Evolutionary conservation across 75 land plant genomes (phyloP), one percentile per base, ranked within the genome.

Genomic region (Picea sitchensis): DNA sequence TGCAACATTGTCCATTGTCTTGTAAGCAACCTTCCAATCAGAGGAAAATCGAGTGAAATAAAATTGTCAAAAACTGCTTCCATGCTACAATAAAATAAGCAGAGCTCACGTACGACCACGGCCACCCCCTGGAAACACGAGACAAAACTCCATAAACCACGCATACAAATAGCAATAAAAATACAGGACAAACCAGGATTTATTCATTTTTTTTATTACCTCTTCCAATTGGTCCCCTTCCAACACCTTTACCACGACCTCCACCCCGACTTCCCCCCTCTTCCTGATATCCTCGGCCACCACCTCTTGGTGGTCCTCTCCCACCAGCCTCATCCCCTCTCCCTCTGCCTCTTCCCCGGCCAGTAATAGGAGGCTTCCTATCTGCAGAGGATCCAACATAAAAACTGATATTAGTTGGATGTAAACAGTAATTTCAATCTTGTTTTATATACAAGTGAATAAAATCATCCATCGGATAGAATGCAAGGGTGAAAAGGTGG

Each of bases 191-290:
- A 51, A 9, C 54, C 54, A 51, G 54, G 11, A 51, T 51, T 51
- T 12, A 51, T 51, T 51, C 54, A 51, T 51, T 51, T 26, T 26
- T 26, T 59, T 51, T 57, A 15, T 56, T 57, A 75, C 76, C 76
- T 75, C 59, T 75, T 54, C 76, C 59, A 75, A 23, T 75, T 75
- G 56, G 58, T 75, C 59, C 76, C 59, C 76, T 75, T 4, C 76
- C 76, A 75, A 31, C 36, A 20, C 59, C 76, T 57, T 54, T 57
- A 21, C 23, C 75, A 26, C 76, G 76, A 51, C 76, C 76, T 75
- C 60, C 73, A 71, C 73, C 76, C 26, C 76, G 20, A 56, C 76
- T 30, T 57, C 76, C 74, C 56, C 74, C 60, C 3, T 75, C 76
- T 57, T 75, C 76, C 6, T 23, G 60, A 17, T 11, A 57, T 75